Evolutionary conservation across 345 rosid species (phyloP), one percentile per base, ranked within the genome.

Genomic region (Cardamine resedifolia): DNA sequence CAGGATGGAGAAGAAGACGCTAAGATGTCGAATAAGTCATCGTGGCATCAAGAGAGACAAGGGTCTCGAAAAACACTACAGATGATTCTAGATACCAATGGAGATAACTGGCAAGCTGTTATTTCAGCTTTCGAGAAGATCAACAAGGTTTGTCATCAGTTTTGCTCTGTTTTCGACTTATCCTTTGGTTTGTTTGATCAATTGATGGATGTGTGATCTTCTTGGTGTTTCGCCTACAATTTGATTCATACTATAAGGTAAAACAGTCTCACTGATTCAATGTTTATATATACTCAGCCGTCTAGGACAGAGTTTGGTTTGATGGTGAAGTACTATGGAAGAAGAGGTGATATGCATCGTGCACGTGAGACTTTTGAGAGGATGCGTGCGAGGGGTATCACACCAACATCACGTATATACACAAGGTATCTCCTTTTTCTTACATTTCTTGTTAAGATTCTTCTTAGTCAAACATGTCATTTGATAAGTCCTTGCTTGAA

Each of bases 291-390:
- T 77, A 34, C 51, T 77, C 70, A 95, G 99, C 99, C 99, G 66
- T 87, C 99, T 49, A 91, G 99, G 82, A 88, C 87, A 77, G 99
- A 91, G 81, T 95, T 84, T 79, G 90, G 97, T 53, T 84, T 91
- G 78, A 88, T 95, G 99, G 92, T 91, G 72, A 88, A 88, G 61
- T 95, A 72, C 79, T 95, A 95, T 87, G 99, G 90, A 47, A 82
- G 93, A 79, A 84, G 97, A 78, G 99, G 99, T 21, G 99, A 95
- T 68, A 79, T 91, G 89, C 96, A 95, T 74, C 91, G 91, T 12
- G 99, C 99, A 2, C 92, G 99, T 44, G 93, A 82, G 58, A 87
- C 96, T 71, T 95, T 95, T 75, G 97, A 91, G 83, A 84, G 85
- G 72, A 95, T 95, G 99, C 79, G 93, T 6, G 87, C 96, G 3